phyloP scores from a whole-genome alignment of 2,329 filamentous ascomycete species.

The Penicillium corylophilum region DNA sequence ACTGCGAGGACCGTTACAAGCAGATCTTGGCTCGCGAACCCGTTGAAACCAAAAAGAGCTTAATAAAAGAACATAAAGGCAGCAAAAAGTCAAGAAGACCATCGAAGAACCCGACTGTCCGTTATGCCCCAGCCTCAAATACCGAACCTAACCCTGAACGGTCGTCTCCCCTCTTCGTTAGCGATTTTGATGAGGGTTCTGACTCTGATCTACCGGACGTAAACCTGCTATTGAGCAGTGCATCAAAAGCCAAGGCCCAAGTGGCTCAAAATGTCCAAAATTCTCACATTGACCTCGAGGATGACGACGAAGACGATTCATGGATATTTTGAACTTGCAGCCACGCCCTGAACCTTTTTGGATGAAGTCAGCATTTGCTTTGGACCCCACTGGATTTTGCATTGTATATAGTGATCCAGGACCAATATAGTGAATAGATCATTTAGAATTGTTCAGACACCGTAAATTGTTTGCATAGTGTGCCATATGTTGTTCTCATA shows the following conservation, averaged over 20 bases:
- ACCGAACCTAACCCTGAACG: constrained; percentile 4
- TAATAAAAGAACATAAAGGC: not conserved
- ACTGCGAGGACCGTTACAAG: constrained; percentile 35
- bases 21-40: constrained; percentile 31
- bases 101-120: not conserved
- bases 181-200: constrained; percentile 16
- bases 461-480: not conserved
- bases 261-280: too few species aligned
- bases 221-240: constrained; percentile 23
- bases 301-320: constrained; percentile 34
- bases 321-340: constrained; percentile 2
- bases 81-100: not conserved
- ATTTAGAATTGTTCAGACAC: not conserved
- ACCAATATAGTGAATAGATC: not conserved
- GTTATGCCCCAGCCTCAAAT: not conserved
- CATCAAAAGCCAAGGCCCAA: constrained; percentile 11
- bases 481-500: not conserved
- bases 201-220: constrained; percentile 32
- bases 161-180: not conserved
- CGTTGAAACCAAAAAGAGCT: not conserved
- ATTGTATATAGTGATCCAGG: not conserved
- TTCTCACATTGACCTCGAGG: constrained; percentile 16
- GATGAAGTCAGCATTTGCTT: not conserved
- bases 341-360: not conserved
- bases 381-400: not conserved